These are phyloP conservation scores for Boletellus dicymbophilus DNA, from an alignment of 1,284 basidiomycete species.

Conservation along the genomic window DNA sequence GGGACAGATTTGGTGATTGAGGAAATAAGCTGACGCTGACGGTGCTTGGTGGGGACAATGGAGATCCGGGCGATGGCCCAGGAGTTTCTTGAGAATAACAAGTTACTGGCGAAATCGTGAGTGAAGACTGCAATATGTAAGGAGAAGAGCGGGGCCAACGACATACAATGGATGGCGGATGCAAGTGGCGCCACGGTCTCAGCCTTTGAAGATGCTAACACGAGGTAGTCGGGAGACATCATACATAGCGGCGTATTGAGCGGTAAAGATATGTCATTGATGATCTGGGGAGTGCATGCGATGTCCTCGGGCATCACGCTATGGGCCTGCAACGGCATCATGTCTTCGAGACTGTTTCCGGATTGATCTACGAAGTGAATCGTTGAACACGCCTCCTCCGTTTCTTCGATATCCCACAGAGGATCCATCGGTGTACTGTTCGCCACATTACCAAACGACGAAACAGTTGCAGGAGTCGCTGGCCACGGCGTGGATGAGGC, in stretches of 20 bases:
- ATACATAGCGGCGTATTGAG: not conserved
- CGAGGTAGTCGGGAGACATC: not conserved
- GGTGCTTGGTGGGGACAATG: conserved; percentile 21
- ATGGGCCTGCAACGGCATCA: conserved; percentile 1
- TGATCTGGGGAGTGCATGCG: conserved; percentile 12
- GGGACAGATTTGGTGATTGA: conserved; percentile 14
- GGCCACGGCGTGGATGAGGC: conserved; percentile 26
- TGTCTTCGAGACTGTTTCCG: conserved; percentile 23
- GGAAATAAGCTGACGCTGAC: conserved; percentile 16
- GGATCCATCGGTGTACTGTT: not conserved
- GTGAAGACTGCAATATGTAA: conserved; percentile 1
- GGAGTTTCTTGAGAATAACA: not conserved
- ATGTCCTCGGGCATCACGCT: conserved; percentile 24
- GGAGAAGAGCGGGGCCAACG: not conserved
- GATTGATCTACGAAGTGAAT: conserved; percentile 18
- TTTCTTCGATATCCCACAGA: not conserved
- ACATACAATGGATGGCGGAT: not conserved
- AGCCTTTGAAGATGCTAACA: not conserved
- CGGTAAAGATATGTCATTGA: not conserved
- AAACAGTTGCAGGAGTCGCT: conserved; percentile 16
- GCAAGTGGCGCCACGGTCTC: not conserved
- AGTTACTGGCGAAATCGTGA: not conserved
- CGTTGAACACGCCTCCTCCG: not conserved
- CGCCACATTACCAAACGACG: not conserved
- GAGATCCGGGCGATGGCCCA: conserved; percentile 2